These are phyloP conservation scores for Aspergillus kassunensis DNA, from an alignment of 495 filamentous ascomycete species.

Conservation along the genomic window DNA sequence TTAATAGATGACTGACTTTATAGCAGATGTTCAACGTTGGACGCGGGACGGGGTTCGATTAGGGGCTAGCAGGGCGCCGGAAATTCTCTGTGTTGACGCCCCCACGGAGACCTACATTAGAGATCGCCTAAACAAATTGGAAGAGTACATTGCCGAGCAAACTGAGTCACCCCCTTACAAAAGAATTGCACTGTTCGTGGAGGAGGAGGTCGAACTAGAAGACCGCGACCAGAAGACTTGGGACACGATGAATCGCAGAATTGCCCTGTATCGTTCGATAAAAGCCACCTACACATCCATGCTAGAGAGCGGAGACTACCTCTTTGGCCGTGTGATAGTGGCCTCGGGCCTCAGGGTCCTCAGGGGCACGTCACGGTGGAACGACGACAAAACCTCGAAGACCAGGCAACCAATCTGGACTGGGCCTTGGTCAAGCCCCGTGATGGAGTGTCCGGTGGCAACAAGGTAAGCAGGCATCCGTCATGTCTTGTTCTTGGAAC, in stretches of 20 bases:
- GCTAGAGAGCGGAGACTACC: neutral
- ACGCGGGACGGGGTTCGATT: neutral
- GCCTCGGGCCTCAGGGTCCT: too few relatives aligned
- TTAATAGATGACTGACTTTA: neutral
- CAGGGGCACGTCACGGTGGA: too few relatives aligned
- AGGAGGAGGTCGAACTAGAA: neutral
- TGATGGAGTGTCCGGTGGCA: neutral
- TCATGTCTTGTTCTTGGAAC: too few relatives aligned
- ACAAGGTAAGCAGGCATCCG: conserved; percentile 1
- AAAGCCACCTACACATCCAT: too few relatives aligned
- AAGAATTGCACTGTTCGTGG: neutral
- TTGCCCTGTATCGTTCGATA: neutral
- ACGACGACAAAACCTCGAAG: too few relatives aligned
- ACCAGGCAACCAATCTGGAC: neutral
- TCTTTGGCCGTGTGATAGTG: neutral
- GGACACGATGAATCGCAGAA: neutral
- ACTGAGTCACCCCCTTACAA: neutral
- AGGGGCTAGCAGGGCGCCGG: neutral
- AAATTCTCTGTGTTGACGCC: neutral
- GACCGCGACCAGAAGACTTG: neutral
- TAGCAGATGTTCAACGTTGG: neutral
- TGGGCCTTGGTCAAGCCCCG: conserved; percentile 3
- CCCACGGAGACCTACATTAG: neutral
- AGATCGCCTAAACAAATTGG: neutral
- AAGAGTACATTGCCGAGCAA: neutral